A percentile compares a stretch with the other conserved stretches of the same genome.
These are phyloP conservation scores for Globisporangium rhizosaccharum DNA, from an alignment of 352 stramenopile species.

Conservation along the genomic window DNA sequence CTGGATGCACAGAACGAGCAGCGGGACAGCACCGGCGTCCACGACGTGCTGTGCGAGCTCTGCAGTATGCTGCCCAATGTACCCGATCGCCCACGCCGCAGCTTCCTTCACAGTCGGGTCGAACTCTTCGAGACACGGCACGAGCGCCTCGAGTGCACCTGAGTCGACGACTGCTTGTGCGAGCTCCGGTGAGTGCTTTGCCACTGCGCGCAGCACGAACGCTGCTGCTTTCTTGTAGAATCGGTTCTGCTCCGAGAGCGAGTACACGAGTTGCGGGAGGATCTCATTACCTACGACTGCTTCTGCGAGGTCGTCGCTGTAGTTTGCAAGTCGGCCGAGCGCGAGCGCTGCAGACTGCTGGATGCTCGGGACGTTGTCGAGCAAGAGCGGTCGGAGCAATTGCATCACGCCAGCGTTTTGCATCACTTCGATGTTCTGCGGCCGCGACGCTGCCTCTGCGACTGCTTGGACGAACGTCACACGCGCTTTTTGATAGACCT, in stretches of 20 bases:
- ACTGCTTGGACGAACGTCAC: slow-evolving; percentile 94
- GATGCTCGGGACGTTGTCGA: slow-evolving; percentile 95
- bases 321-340: slow-evolving; percentile 92
- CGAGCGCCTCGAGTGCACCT: slow-evolving; percentile 87
- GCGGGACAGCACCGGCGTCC: slow-evolving; percentile 88
- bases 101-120: slow-evolving; percentile 94
- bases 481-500: slow-evolving; percentile 94
- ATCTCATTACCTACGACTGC: slow-evolving; percentile 95
- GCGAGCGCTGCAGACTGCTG: slow-evolving; percentile 93
- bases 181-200: slow-evolving; percentile 93
- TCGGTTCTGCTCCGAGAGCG: slow-evolving; percentile 91
- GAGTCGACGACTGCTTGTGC: slow-evolving; percentile 93
- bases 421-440: slow-evolving; percentile 96
- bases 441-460: slow-evolving; percentile 89
- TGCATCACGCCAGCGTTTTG: slow-evolving; percentile 96
- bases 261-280: slow-evolving; percentile 95
- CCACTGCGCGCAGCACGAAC: slow-evolving; percentile 91
- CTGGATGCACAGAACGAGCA: slow-evolving; percentile 94
- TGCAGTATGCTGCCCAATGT: slow-evolving; percentile 92
- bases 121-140: slow-evolving; percentile 94
- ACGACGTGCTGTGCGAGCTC: slow-evolving; percentile 93
- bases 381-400: slow-evolving; percentile 87
- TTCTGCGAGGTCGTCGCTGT: slow-evolving; percentile 93
- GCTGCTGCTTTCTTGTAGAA: slow-evolving; percentile 96
- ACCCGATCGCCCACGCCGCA: slow-evolving; percentile 93